Evolutionary conservation across 108 stramenopile genomes (phyloP).

Genomic region (Stephanodiscus minutulus): DNA sequence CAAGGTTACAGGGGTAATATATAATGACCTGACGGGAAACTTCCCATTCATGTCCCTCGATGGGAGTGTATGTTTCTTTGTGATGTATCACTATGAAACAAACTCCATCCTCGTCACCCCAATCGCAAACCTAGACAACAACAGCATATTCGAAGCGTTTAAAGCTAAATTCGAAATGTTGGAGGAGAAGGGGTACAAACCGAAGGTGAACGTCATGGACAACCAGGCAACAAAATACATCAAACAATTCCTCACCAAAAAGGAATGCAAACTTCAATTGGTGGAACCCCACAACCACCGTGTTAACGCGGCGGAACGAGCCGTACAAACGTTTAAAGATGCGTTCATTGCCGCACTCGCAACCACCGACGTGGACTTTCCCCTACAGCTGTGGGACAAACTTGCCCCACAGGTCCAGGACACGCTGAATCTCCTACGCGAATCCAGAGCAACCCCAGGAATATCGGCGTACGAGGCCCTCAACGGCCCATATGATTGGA

Average conservation of each 20-base stretch:
- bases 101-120: conserved; percentile 35
- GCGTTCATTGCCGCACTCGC: conserved; percentile 24
- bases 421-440: conserved; percentile 42
- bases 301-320: conserved; percentile 33
- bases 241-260: conserved; percentile 4
- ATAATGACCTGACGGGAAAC: conserved; percentile 16
- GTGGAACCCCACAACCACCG: conserved; percentile 19
- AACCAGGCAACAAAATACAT: background rate
- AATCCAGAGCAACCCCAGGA: conserved; percentile 29
- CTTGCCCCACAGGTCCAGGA: conserved; percentile 34
- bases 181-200: background rate
- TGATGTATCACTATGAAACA: conserved; percentile 46
- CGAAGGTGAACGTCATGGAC: too few relatives aligned
- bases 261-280: background rate
- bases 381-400: conserved; percentile 27
- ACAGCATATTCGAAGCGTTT: background rate
- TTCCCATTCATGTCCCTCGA: conserved; percentile 21
- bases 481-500: conserved; percentile 21
- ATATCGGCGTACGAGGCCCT: conserved; percentile 27
- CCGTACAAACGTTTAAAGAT: conserved; percentile 45
- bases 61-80: conserved; percentile 28
- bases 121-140: background rate
- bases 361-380: conserved; percentile 26
- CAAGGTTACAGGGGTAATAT: background rate
- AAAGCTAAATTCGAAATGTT: background rate